phyloP scores from a whole-genome alignment of 1,284 basidiomycete genomes.

The Ganoderma sinense region DNA sequence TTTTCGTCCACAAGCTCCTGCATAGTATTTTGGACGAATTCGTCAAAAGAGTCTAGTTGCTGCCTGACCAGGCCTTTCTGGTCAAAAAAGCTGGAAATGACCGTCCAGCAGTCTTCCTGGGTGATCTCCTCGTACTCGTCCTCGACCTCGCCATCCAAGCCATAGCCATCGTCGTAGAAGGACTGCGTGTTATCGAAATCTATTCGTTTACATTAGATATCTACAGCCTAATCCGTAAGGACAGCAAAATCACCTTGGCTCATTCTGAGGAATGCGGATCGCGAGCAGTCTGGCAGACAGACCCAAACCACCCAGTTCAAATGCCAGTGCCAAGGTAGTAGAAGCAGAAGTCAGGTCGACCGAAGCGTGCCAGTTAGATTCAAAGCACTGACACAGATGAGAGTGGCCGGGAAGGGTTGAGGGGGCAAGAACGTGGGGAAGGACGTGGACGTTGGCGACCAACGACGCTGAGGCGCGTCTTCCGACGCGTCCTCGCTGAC shows the following conservation, averaged over 20 bases:
- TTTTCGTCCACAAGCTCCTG: constrained; percentile 99
- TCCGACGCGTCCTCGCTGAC: constrained; percentile 29
- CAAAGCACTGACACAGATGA: background rate
- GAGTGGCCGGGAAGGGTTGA: background rate
- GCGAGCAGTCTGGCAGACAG: background rate
- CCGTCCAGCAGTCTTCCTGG: constrained; percentile 95
- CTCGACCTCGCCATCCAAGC: constrained; percentile 68
- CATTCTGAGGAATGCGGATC: constrained; percentile 21
- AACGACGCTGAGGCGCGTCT: constrained; percentile 7
- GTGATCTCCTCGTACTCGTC: constrained; percentile 81
- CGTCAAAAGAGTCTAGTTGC: constrained; percentile 98
- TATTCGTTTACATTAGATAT: background rate
- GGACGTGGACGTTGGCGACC: constrained; percentile 22
- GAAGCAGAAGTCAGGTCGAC: background rate
- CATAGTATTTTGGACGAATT: constrained; percentile 99
- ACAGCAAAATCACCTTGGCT: constrained; percentile 28
- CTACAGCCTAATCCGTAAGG: background rate
- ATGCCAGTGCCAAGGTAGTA: background rate
- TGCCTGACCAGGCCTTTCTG: constrained; percentile 98
- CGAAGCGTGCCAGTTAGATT: background rate
- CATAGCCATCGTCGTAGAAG: constrained; percentile 68
- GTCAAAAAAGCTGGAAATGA: constrained; percentile 96
- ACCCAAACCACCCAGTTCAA: background rate
- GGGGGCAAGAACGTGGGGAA: background rate
- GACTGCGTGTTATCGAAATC: constrained; percentile 52